Evolutionary conservation across 345 rosid species (phyloP).

Genomic region (Capsella bursapastoris): DNA sequence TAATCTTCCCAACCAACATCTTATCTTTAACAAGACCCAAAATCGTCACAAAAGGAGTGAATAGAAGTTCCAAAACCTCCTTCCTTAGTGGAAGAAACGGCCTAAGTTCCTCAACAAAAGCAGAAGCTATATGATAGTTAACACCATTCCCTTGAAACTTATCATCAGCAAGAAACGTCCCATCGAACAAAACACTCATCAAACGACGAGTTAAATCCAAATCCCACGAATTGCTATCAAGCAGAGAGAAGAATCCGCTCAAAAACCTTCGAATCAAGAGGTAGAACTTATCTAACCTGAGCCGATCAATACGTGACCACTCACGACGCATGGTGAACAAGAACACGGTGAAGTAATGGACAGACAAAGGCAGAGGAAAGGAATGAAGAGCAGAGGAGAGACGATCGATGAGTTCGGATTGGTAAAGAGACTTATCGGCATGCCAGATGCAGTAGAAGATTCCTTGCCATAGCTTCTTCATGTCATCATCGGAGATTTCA

Average conservation of each 20-base stretch:
- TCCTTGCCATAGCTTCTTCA: constrained; percentile 95
- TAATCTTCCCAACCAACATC: constrained; percentile 72
- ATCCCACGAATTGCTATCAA: constrained; percentile 70
- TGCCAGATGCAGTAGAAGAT: constrained; percentile 98
- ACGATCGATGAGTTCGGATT: constrained; percentile 66
- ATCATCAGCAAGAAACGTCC: constrained; percentile 58
- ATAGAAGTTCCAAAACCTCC: constrained; percentile 55
- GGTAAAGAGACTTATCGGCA: constrained; percentile 76
- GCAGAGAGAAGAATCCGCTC: constrained; percentile 50
- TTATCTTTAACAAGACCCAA: constrained; percentile 70
- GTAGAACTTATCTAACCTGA: constrained; percentile 89
- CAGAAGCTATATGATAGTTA: constrained; percentile 74
- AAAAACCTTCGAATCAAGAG: constrained; percentile 79
- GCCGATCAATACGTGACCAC: constrained; percentile 86
- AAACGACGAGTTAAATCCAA: constrained; percentile 52
- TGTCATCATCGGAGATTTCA: constrained; percentile 65
- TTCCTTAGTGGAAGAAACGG: constrained; percentile 64
- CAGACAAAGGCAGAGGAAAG: constrained; percentile 56
- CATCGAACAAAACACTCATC: constrained; percentile 57
- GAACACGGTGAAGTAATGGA: constrained; percentile 73
- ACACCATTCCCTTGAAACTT: constrained; percentile 75
- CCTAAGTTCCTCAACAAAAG: constrained; percentile 77
- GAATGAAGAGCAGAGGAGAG: constrained; percentile 60
- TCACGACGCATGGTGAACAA: constrained; percentile 91
- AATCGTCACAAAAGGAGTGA: constrained; percentile 53